These are phyloP conservation scores for Fimicolochytrium jonesii DNA, from an alignment of 192 early-diverging fungal genomes.

Conservation along the genomic window DNA sequence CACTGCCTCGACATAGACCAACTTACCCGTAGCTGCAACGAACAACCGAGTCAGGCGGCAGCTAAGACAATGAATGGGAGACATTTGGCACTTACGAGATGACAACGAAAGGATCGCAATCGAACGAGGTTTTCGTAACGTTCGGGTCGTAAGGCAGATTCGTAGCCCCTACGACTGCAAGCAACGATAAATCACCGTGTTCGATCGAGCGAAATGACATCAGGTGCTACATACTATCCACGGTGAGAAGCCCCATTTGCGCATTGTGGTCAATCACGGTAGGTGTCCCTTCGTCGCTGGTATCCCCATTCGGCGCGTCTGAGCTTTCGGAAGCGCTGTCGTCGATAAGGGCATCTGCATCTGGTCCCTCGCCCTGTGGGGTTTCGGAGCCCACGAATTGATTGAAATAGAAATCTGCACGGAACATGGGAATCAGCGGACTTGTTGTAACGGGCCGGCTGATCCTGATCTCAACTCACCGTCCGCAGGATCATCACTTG, in stretches of 20 bases:
- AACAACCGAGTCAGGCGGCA: too few relatives aligned
- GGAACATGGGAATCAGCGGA: not conserved
- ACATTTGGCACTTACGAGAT: constrained; percentile 60
- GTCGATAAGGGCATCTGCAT: constrained; percentile 6
- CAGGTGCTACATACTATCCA: constrained; percentile 22
- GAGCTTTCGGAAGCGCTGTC: constrained; percentile 22
- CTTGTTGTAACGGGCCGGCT: not conserved
- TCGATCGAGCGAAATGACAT: not conserved
- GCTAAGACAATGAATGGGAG: too few relatives aligned
- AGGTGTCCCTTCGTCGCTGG: not conserved
- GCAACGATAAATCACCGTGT: too few relatives aligned
- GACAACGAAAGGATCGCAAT: constrained; percentile 81
- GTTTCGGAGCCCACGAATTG: constrained; percentile 17
- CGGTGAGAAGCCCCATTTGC: constrained; percentile 23
- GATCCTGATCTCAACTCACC: not conserved
- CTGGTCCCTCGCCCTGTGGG: not conserved
- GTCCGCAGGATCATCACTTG: constrained; percentile 40
- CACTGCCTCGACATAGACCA: too few relatives aligned
- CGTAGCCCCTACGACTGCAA: constrained; percentile 27
- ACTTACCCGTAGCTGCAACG: too few relatives aligned
- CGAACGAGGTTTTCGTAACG: constrained; percentile 53
- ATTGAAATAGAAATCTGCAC: constrained; percentile 30
- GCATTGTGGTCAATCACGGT: constrained; percentile 21
- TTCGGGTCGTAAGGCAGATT: constrained; percentile 34
- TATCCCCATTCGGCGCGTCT: not conserved